Conservation (phyloP, 2,329 filamentous ascomycete species). For the Falciphora oryzae region DNA sequence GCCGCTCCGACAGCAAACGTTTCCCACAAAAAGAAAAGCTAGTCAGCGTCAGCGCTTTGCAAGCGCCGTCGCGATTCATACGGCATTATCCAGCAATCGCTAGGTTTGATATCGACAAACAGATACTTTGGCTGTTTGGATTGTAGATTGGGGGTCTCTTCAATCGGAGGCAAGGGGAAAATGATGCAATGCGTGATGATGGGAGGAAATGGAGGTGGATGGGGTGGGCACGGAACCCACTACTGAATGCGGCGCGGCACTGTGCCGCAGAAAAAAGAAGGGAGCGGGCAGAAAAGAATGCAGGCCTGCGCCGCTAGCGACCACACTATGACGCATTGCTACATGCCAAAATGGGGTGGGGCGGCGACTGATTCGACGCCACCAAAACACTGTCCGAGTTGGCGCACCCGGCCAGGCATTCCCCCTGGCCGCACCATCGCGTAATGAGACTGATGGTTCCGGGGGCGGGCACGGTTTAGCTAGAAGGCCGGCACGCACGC, state of each 20-base stretch:
- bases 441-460: too few relatives aligned
- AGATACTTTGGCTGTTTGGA: background rate
- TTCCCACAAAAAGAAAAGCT: background rate
- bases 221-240: too few relatives aligned
- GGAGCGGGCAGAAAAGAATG: background rate
- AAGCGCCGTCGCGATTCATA: background rate
- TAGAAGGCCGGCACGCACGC: background rate
- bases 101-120: background rate
- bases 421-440: background rate
- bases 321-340: slow-evolving; percentile 1
- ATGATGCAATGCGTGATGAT: background rate
- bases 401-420: background rate
- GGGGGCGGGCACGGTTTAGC: too few relatives aligned
- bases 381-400: background rate
- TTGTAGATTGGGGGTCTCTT: too few relatives aligned
- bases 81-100: background rate
- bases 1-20: background rate
- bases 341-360: background rate
- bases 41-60: background rate
- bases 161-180: background rate
- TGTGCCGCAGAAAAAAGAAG: background rate
- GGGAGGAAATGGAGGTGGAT: too few relatives aligned
- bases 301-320: background rate
- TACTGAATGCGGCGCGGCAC: background rate
- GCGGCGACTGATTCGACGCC: background rate